These are phyloP conservation scores for Ambrosia trifida DNA, from an alignment of 129 eudicot genomes.

Conservation along the genomic window DNA sequence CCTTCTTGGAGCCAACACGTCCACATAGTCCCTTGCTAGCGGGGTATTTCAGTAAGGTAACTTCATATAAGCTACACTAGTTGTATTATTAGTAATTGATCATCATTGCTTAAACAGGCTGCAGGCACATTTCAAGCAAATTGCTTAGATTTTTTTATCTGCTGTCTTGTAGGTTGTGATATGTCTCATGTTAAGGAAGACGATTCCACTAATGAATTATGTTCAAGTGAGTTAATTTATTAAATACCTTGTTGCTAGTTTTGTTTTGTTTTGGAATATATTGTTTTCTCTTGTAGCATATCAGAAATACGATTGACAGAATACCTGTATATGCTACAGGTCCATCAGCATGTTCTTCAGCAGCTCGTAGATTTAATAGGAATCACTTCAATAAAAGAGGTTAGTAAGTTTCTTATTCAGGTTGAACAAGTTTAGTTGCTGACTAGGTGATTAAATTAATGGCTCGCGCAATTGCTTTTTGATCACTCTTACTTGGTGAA, in stretches of 20 bases:
- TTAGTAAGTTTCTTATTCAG: constrained; percentile 23
- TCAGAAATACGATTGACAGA: background rate
- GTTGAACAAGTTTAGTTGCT: background rate
- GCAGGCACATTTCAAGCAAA: constrained; percentile 9
- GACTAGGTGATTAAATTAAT: background rate
- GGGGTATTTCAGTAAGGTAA: constrained; percentile 93
- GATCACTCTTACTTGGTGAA: constrained; percentile 12
- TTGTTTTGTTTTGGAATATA: background rate
- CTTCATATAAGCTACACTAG: background rate
- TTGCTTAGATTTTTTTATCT: constrained; percentile 17
- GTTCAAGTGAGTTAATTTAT: constrained; percentile 50
- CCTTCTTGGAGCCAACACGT: constrained; percentile 88
- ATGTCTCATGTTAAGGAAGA: constrained; percentile 88
- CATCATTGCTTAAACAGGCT: background rate
- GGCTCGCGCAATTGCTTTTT: constrained; percentile 17
- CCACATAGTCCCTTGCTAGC: constrained; percentile 84
- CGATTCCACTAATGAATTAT: constrained; percentile 75
- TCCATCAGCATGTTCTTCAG: constrained; percentile 71
- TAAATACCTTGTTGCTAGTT: background rate
- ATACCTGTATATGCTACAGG: constrained; percentile 39
- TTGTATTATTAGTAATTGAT: constrained; percentile 6
- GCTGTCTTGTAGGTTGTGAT: constrained; percentile 58
- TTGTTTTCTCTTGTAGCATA: background rate
- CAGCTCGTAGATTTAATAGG: constrained; percentile 94
- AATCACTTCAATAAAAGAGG: constrained; percentile 97